Conservation (phyloP, 495 filamentous ascomycete genomes). For the Apodospora peruviana region DNA sequence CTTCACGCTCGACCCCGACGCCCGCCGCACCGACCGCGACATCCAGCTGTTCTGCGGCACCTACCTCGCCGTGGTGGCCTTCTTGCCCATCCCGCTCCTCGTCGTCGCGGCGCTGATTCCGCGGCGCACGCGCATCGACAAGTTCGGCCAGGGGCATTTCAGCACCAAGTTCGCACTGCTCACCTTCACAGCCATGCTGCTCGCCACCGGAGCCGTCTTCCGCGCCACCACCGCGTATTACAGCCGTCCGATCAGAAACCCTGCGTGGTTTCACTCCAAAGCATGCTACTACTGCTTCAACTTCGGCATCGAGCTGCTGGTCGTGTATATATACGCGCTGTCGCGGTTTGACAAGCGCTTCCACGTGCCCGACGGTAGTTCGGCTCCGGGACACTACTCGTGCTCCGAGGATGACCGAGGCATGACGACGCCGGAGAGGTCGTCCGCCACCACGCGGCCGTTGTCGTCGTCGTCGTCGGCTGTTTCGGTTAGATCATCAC, state of each 20-base stretch:
- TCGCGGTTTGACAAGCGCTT: constrained; percentile 69
- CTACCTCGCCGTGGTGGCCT: constrained; percentile 65
- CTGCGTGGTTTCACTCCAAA: constrained; percentile 63
- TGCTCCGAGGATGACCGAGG: constrained; percentile 3
- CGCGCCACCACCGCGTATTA: constrained; percentile 55
- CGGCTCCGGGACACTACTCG: constrained; percentile 36
- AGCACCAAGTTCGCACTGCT: constrained; percentile 61
- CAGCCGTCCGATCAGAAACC: constrained; percentile 45
- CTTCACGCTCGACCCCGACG: constrained; percentile 55
- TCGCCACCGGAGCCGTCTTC: constrained; percentile 68
- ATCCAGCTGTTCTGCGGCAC: constrained; percentile 63
- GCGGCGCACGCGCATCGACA: constrained; percentile 50
- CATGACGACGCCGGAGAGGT: neutral
- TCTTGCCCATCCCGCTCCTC: constrained; percentile 67
- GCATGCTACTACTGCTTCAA: constrained; percentile 76
- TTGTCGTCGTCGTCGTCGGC: no score
- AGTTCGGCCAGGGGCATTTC: constrained; percentile 67
- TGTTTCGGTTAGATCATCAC: no score
- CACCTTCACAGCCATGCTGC: constrained; percentile 43
- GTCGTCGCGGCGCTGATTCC: constrained; percentile 44
- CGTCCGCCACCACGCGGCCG: no score
- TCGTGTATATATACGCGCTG: constrained; percentile 59
- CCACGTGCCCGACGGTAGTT: constrained; percentile 53
- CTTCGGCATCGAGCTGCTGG: constrained; percentile 64
- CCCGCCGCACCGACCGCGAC: constrained; percentile 45